These are phyloP conservation scores for Adansonia madagascariensis DNA, from an alignment of 441 rosid genomes.

Conservation along the genomic window DNA sequence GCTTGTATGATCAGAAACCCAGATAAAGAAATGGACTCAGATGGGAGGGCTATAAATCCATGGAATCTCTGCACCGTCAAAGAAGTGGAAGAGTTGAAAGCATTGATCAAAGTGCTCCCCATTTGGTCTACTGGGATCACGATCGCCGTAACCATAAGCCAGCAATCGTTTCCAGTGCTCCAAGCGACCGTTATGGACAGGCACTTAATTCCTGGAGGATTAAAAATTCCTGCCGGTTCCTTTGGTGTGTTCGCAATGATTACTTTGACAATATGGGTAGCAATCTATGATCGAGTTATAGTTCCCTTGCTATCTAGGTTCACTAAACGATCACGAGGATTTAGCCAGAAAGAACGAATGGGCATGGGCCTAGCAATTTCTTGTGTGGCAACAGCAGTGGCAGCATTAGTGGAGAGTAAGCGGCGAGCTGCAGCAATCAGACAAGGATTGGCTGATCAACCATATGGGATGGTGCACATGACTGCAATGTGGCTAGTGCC, in stretches of 20 bases:
- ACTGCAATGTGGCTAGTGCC: slow-evolving; percentile 53
- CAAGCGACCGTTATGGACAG: slow-evolving; percentile 55
- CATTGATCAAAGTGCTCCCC: slow-evolving; percentile 52
- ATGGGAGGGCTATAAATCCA: slow-evolving; percentile 34
- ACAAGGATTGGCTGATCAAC: slow-evolving; percentile 36
- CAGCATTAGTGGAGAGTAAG: slow-evolving; percentile 45
- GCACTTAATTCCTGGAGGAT: slow-evolving; percentile 27
- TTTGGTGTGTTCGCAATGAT: slow-evolving; percentile 41
- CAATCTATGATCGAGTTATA: slow-evolving; percentile 43
- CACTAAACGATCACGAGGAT: slow-evolving; percentile 39
- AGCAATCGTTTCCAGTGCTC: slow-evolving; percentile 45
- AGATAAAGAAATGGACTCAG: slow-evolving; percentile 31
- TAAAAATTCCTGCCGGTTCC: slow-evolving; percentile 47
- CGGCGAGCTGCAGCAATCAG: slow-evolving; percentile 35
- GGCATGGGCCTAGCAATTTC: slow-evolving; percentile 50
- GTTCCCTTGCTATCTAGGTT: slow-evolving; percentile 41
- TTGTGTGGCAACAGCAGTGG: slow-evolving; percentile 35
- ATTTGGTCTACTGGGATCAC: slow-evolving; percentile 55
- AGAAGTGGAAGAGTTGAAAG: slow-evolving; percentile 53
- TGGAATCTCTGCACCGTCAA: slow-evolving; percentile 43
- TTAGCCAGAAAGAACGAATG: slow-evolving; percentile 46
- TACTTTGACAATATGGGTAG: slow-evolving; percentile 50
- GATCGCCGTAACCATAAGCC: slow-evolving; percentile 46
- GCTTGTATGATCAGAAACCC: slow-evolving; percentile 42
- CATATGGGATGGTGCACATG: slow-evolving; percentile 32